These are phyloP conservation scores for Eimeria necatrix DNA, from an alignment of 169 alveolate genomes.

Conservation along the genomic window DNA sequence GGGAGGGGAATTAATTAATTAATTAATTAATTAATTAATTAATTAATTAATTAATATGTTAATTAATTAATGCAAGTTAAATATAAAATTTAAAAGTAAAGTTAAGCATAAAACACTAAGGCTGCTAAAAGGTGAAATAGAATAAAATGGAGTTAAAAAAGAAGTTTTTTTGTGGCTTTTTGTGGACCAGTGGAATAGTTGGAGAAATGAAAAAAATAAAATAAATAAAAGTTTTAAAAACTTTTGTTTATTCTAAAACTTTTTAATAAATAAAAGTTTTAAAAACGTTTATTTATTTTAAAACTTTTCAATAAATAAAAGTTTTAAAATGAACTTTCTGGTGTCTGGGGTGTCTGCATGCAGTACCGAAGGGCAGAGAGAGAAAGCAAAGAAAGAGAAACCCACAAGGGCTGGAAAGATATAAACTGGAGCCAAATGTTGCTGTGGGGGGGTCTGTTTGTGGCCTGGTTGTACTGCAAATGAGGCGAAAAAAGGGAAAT, in stretches of 20 bases:
- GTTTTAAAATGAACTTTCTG: too few species aligned
- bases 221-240: too few species aligned
- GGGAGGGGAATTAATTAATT: neutral
- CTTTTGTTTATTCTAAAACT: neutral
- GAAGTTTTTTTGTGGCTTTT: too few species aligned
- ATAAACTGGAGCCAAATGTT: constrained; percentile 75
- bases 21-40: too few species aligned
- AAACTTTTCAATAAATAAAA: neutral
- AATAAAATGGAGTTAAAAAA: neutral
- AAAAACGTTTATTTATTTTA: neutral
- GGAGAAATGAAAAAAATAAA: neutral
- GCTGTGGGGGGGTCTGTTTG: constrained; percentile 61
- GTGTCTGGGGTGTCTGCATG: neutral
- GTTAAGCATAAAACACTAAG: too few species aligned
- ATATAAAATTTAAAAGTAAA: too few species aligned
- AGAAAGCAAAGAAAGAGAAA: constrained; percentile 36
- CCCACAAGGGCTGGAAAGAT: constrained; percentile 9
- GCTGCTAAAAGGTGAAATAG: too few species aligned
- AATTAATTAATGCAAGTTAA: too few species aligned
- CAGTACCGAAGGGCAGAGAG: constrained; percentile 71
- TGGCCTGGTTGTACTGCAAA: constrained; percentile 69
- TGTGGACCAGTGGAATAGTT: too few species aligned
- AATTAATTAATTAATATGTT: too few species aligned
- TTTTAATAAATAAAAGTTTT: neutral
- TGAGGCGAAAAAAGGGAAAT: constrained; percentile 1